phyloP scores from a whole-genome alignment of 2,329 filamentous ascomycete genomes.

The Colletotrichum sp. region DNA sequence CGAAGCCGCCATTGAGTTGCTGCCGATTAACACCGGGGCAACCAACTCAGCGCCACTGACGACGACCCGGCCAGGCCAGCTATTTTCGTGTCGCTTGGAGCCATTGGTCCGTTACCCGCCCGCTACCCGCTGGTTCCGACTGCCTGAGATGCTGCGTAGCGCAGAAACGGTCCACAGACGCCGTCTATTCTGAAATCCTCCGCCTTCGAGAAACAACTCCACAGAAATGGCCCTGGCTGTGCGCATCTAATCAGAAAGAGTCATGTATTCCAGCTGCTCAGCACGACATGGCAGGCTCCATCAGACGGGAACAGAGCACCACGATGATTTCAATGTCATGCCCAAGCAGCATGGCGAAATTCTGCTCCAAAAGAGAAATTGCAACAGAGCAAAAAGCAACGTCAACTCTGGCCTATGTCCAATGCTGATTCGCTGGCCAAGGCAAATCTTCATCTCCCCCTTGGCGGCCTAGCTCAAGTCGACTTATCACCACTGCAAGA shows the following conservation, averaged over 20 bases:
- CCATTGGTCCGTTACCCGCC: neutral
- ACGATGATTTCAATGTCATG: neutral
- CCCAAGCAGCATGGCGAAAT: neutral
- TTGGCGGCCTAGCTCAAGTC: neutral
- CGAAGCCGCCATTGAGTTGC: neutral
- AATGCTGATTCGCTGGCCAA: neutral
- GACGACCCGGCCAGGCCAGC: neutral
- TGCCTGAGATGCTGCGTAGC: neutral
- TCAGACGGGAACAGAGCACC: neutral
- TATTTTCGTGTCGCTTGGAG: neutral
- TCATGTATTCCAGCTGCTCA: conserved; percentile 6
- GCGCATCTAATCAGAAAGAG: neutral
- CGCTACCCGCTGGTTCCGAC: neutral
- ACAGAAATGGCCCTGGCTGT: neutral
- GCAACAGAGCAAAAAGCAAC: neutral
- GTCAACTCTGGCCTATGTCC: neutral
- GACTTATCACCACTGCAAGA: neutral
- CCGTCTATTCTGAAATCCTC: neutral
- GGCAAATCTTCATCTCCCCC: neutral
- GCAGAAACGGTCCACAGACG: neutral
- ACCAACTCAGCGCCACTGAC: neutral
- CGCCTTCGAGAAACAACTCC: conserved; percentile 2
- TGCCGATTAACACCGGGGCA: neutral
- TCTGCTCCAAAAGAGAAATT: neutral
- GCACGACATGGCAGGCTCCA: neutral